Conservation (phyloP, 1,139 yeast genomes). For the Saccharomyces hybrid region DNA sequence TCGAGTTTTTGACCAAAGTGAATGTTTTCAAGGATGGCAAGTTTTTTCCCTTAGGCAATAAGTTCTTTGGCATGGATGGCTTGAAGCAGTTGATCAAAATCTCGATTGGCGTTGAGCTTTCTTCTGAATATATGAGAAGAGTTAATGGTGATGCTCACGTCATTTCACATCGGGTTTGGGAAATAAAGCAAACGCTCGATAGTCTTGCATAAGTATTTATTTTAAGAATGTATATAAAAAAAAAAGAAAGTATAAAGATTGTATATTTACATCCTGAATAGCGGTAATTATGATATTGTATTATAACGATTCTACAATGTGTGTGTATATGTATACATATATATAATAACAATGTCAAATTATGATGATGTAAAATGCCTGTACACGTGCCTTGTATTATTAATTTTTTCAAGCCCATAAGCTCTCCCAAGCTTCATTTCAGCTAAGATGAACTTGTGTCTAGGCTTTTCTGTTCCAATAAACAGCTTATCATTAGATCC, state of each 20-base stretch:
- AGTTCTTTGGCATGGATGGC: conserved; percentile 18
- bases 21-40: conserved; percentile 15
- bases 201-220: conserved; percentile 12
- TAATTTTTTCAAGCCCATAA: too few relatives aligned
- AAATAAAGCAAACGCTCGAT: conserved; percentile 32
- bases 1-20: conserved; percentile 20
- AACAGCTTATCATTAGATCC: conserved; percentile 16
- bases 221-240: too few relatives aligned
- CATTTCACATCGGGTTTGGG: conserved; percentile 30
- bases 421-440: too few relatives aligned
- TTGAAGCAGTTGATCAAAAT: conserved; percentile 26
- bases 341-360: too few relatives aligned
- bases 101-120: conserved; percentile 32
- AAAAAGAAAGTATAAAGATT: too few relatives aligned
- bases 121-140: conserved; percentile 30
- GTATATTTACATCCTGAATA: too few relatives aligned
- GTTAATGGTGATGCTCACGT: conserved; percentile 30
- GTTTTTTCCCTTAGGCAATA: conserved; percentile 18
- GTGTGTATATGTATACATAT: too few relatives aligned
- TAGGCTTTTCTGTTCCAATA: conserved; percentile 5
- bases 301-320: too few relatives aligned
- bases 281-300: too few relatives aligned
- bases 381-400: too few relatives aligned
- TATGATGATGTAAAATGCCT: too few relatives aligned
- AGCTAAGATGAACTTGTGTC: too few relatives aligned